These are phyloP conservation scores for Pezizomycotina sp. DNA, from an alignment of 2,329 filamentous ascomycete species.

Conservation along the genomic window DNA sequence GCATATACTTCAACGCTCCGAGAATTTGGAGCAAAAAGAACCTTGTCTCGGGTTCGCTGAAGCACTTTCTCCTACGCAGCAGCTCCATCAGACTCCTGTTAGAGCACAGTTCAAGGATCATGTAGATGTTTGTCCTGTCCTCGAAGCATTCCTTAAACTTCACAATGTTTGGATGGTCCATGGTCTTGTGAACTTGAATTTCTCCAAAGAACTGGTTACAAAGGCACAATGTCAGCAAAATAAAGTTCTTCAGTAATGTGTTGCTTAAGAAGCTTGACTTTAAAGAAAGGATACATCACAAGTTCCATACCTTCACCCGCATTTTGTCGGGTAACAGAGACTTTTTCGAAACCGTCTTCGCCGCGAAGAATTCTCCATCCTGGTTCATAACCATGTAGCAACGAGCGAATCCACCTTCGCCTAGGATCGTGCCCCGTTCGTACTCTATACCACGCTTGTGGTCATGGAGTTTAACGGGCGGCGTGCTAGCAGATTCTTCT, in stretches of 20 bases:
- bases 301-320: conserved; percentile 22
- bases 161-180: conserved; percentile 89
- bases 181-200: conserved; percentile 94
- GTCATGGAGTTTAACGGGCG: conserved; percentile 23
- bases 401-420: conserved; percentile 25
- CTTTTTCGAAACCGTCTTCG: conserved; percentile 26
- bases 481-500: conserved; percentile 23
- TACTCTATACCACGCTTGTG: conserved; percentile 23
- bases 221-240: background rate
- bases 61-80: conserved; percentile 51
- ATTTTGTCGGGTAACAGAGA: conserved; percentile 23
- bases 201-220: conserved; percentile 50
- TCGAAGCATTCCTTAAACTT: conserved; percentile 90
- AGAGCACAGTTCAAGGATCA: conserved; percentile 82
- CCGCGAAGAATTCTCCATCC: conserved; percentile 24
- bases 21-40: conserved; percentile 90
- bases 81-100: conserved; percentile 96
- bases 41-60: conserved; percentile 86
- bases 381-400: conserved; percentile 25
- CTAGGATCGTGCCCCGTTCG: conserved; percentile 22
- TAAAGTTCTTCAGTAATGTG: conserved; percentile 1
- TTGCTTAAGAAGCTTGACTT: background rate
- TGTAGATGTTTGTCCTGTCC: conserved; percentile 74
- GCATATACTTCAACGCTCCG: conserved; percentile 95
- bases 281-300: background rate